Base-by-base conservation (phyloP, 2,329 filamentous ascomycete species). In the Colletotrichum liaoningense region DNA sequence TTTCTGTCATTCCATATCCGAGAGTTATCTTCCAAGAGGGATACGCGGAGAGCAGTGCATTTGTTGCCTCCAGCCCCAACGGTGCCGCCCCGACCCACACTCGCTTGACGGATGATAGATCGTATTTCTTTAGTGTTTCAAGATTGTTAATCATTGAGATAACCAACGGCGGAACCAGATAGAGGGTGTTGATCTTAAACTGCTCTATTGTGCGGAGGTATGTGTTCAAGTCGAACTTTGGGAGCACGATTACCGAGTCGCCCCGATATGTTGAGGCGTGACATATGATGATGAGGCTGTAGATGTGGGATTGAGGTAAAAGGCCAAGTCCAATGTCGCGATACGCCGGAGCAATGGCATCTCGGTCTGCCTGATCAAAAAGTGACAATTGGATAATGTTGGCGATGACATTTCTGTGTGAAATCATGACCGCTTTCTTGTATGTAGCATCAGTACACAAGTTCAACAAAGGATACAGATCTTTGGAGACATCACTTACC, bases 361-460 rank as follows among this genome's bases (percentile, higher is more conserved):
- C 66, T 78, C 78, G 30, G 33, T 67, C 30, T 56, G 42, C 4
- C 84, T 76, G 67, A 78, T 74, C 79, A 67, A 80, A 90, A 1
- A 86, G 83, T 4, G 79, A 77, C 52, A 92, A 85, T 79, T 95
- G 93, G 62, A 94, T 79, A 0, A 89, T 87, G 78, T 95, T 95
- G 46, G 92, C 89, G 60, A 95, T 95, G 19, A 95, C 90, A 77
- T 95, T 95, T 33, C 86, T 84, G 80, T 95, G 93, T 5, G 92
- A 91, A 63, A 95, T 93, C 91, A 93, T 94, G 30, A 95, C 93
- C 63, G 91, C 93, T 91, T 94, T 94, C 90, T 93, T 5, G 1
- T 1, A 26, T 4, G 26, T 12, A 4, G 12, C 16, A 30, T 63
- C 24, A 54, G 24, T 12, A 16, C 19, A 11, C 24, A 14, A 11